phyloP scores from a whole-genome alignment of 1,284 basidiomycete genomes.

The Wolfiporia cocos region DNA sequence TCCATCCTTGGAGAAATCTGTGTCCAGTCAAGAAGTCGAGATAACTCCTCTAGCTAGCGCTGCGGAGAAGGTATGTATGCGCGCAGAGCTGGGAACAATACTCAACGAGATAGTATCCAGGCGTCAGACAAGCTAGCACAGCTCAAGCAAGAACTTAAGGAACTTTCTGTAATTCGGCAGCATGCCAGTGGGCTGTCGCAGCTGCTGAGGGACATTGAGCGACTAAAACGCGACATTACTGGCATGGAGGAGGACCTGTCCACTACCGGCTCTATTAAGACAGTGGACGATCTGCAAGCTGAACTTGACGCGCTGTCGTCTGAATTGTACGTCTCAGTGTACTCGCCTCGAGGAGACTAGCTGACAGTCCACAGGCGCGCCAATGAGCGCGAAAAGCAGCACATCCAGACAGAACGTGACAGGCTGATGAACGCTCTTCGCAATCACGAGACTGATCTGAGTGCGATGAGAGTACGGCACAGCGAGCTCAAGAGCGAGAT shows the following conservation, averaged over 20 bases:
- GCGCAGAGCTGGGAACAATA: too few relatives aligned
- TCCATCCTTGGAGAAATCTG: too few relatives aligned
- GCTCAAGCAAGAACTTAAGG: constrained; percentile 50
- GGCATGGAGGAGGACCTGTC: constrained; percentile 66
- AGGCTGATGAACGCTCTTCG: constrained; percentile 53
- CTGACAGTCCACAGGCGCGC: constrained; percentile 43
- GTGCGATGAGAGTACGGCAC: constrained; percentile 58
- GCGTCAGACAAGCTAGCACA: constrained; percentile 39
- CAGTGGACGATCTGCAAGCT: constrained; percentile 77
- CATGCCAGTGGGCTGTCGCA: constrained; percentile 59
- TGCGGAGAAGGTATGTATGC: too few relatives aligned
- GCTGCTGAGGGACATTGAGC: constrained; percentile 59
- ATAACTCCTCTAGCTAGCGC: too few relatives aligned
- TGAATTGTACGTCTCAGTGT: constrained; percentile 53
- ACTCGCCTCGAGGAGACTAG: background rate
- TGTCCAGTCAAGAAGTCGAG: too few relatives aligned
- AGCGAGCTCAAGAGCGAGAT: constrained; percentile 56
- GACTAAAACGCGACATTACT: constrained; percentile 59
- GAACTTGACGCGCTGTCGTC: constrained; percentile 60
- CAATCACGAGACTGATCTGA: constrained; percentile 50
- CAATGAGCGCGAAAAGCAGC: constrained; percentile 63
- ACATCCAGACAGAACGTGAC: constrained; percentile 59
- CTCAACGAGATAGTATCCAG: constrained; percentile 35
- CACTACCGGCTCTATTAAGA: constrained; percentile 71
- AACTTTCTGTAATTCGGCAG: constrained; percentile 60